These are phyloP conservation scores for Macrophomina tecta DNA, from an alignment of 2,329 filamentous ascomycete species.

Conservation along the genomic window DNA sequence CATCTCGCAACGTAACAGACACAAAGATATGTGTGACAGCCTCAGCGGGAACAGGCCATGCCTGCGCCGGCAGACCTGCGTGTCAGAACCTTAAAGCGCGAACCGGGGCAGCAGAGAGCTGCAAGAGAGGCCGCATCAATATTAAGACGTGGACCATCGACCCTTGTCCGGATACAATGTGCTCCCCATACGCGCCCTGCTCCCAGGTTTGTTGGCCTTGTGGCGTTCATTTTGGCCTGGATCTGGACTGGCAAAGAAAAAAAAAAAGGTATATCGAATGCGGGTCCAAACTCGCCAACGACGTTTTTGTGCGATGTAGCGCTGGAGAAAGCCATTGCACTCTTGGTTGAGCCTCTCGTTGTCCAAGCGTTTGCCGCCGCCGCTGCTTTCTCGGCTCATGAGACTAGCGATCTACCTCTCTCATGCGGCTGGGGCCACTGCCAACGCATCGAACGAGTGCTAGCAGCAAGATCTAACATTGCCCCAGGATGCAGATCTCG, in stretches of 20 bases:
- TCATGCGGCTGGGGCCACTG: background rate
- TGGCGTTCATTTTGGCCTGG: constrained; percentile 3
- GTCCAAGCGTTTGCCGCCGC: background rate
- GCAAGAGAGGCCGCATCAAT: background rate
- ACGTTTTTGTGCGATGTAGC: constrained; percentile 23
- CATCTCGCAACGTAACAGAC: constrained; percentile 18
- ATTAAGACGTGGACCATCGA: background rate
- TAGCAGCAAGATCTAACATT: constrained; percentile 5
- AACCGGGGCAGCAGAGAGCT: background rate
- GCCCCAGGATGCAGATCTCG: constrained; percentile 2
- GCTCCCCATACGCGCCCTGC: constrained; percentile 11
- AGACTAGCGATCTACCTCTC: constrained; percentile 13
- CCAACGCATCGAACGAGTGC: constrained; percentile 2
- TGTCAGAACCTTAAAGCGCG: constrained; percentile 24
- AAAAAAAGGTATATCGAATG: background rate
- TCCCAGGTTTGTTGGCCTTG: constrained; percentile 8
- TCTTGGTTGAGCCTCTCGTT: constrained; percentile 10
- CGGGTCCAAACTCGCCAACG: constrained; percentile 23
- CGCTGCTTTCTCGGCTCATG: constrained; percentile 21
- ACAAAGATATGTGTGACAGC: constrained; percentile 18
- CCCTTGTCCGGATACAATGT: constrained; percentile 5
- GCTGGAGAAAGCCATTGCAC: background rate
- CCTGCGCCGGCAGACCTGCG: constrained; percentile 14
- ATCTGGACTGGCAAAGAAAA: background rate
- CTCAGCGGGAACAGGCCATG: background rate